Percentiles rank a stretch among this genome's conserved stretches.
Conservation (phyloP, 352 stramenopile genomes). For the Globisporangium canariense region DNA sequence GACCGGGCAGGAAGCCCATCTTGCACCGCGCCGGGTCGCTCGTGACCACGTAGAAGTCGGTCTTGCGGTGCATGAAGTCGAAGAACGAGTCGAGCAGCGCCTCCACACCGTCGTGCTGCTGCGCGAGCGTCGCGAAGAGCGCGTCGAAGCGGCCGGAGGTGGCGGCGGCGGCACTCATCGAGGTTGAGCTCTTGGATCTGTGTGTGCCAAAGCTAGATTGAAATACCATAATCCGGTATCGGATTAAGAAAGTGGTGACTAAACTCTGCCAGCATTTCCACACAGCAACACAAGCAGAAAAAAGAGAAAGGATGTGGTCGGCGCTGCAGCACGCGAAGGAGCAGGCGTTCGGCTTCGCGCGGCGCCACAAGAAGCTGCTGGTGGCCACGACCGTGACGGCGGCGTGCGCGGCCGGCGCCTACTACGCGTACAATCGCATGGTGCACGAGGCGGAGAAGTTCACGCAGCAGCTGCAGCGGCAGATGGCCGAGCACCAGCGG, state of each 20-base stretch:
- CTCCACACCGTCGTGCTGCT: constrained; percentile 94
- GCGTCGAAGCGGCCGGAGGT: constrained; percentile 43
- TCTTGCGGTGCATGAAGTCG: constrained; percentile 96
- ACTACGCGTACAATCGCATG: constrained; percentile 68
- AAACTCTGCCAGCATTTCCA: constrained; percentile 2
- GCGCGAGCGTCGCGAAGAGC: constrained; percentile 93
- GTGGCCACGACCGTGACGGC: constrained; percentile 43
- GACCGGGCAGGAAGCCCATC: constrained; percentile 65
- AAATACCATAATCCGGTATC: neutral
- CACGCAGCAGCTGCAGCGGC: constrained; percentile 56
- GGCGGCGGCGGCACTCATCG: constrained; percentile 28
- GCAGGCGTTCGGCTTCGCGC: constrained; percentile 56
- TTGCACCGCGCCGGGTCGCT: constrained; percentile 36
- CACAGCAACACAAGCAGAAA: constrained; percentile 1
- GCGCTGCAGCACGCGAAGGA: constrained; percentile 49
- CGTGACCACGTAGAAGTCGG: constrained; percentile 94
- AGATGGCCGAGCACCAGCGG: constrained; percentile 76
- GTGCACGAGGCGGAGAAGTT: constrained; percentile 67
- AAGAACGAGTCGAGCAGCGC: constrained; percentile 96
- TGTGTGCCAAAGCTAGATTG: neutral
- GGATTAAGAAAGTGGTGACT: neutral
- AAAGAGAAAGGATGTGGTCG: constrained; percentile 56
- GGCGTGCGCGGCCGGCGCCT: constrained; percentile 50
- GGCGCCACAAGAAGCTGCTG: constrained; percentile 65
- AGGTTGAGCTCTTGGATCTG: constrained; percentile 1